These are phyloP conservation scores for Coprinopsis cinerea DNA, from an alignment of 768 basidiomycete genomes.

Conservation along the genomic window DNA sequence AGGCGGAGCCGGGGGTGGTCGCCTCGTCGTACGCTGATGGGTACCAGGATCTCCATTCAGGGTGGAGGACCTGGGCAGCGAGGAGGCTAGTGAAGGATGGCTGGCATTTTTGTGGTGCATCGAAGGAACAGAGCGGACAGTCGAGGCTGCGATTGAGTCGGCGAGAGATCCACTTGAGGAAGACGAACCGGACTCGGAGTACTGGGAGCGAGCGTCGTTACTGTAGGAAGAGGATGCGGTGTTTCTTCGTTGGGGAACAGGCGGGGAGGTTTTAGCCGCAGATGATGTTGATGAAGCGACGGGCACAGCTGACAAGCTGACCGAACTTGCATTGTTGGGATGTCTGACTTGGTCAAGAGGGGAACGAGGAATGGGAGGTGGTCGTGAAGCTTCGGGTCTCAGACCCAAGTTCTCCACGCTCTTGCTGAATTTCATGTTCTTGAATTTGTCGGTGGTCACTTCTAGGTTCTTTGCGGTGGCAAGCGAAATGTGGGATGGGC, in stretches of 20 bases:
- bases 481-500: slow-evolving; percentile 22
- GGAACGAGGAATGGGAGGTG: slow-evolving; percentile 23
- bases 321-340: slow-evolving; percentile 34
- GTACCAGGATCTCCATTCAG: slow-evolving; percentile 7
- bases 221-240: slow-evolving; percentile 8
- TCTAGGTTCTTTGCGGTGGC: slow-evolving; percentile 30
- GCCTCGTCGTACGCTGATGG: slow-evolving; percentile 23
- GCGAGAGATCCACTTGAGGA: too few relatives aligned
- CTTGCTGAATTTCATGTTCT: slow-evolving; percentile 51
- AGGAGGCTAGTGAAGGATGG: slow-evolving; percentile 5
- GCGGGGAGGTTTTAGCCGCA: slow-evolving; percentile 17
- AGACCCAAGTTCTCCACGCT: slow-evolving; percentile 57
- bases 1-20: slow-evolving; percentile 59
- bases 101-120: slow-evolving; percentile 14
- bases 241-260: slow-evolving; percentile 14
- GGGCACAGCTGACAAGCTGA: slow-evolving; percentile 24
- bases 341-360: slow-evolving; percentile 30
- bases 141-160: too few relatives aligned
- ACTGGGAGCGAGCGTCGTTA: slow-evolving; percentile 1
- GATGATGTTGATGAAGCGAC: slow-evolving; percentile 11
- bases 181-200: slow-evolving; percentile 3
- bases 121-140: too few relatives aligned
- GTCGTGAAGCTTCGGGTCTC: slow-evolving; percentile 19
- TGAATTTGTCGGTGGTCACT: slow-evolving; percentile 32
- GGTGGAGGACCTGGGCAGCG: slow-evolving; percentile 11